Evolutionary conservation across 768 basidiomycete species (phyloP).

Genomic region (Cyathus striatus): DNA sequence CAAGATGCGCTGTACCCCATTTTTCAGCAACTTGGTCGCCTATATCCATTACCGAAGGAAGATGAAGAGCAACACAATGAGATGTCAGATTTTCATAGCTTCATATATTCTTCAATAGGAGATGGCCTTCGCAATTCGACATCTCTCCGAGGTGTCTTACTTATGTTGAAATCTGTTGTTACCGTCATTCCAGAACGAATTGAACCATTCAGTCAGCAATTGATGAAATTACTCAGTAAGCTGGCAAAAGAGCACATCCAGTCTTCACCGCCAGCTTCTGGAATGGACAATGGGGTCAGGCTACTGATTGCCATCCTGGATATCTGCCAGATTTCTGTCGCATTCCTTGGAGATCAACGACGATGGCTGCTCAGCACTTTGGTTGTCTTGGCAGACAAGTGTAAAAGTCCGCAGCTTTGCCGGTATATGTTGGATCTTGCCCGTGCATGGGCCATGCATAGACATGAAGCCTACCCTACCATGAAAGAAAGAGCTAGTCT

Average conservation of each 20-base stretch:
- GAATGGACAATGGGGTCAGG: conserved; percentile 57
- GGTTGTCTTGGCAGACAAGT: conserved; percentile 83
- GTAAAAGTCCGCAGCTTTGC: conserved; percentile 73
- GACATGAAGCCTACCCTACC: conserved; percentile 81
- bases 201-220: conserved; percentile 66
- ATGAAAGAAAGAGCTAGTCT: conserved; percentile 94
- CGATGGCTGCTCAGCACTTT: conserved; percentile 75
- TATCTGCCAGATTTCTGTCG: conserved; percentile 77
- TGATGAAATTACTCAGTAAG: conserved; percentile 83
- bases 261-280: conserved; percentile 38
- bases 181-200: conserved; percentile 77
- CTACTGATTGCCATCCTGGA: conserved; percentile 78
- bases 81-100: conserved; percentile 72
- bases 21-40: conserved; percentile 71
- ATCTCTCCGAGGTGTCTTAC: conserved; percentile 71
- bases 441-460: conserved; percentile 84
- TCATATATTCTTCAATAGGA: conserved; percentile 65
- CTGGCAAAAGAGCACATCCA: conserved; percentile 85
- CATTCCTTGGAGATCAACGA: conserved; percentile 81
- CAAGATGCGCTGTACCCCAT: conserved; percentile 82
- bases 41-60: conserved; percentile 75
- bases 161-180: conserved; percentile 85
- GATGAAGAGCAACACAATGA: conserved; percentile 74
- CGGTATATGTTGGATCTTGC: conserved; percentile 82
- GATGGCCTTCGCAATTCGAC: conserved; percentile 76